These are phyloP conservation scores for Capsicum pubescens DNA, from an alignment of 257 asterid species.

Conservation along the genomic window DNA sequence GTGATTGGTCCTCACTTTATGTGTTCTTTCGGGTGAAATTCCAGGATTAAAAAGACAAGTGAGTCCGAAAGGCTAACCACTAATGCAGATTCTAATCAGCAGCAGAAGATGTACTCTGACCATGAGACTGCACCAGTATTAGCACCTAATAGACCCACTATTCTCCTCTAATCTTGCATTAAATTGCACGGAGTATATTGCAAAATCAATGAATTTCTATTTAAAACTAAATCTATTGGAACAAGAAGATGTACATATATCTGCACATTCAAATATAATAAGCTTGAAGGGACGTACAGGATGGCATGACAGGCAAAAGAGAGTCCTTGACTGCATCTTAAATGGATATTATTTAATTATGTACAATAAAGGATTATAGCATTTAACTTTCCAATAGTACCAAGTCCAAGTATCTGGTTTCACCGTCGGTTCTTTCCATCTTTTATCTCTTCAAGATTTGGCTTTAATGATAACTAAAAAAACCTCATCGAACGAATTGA, in stretches of 20 bases:
- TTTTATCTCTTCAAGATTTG: neutral
- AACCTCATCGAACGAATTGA: neutral
- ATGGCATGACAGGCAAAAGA: neutral
- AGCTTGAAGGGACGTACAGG: neutral
- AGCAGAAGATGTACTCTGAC: neutral
- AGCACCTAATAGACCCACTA: slow-evolving; percentile 13
- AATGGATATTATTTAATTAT: neutral
- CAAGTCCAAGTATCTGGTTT: neutral
- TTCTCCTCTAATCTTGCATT: slow-evolving; percentile 7
- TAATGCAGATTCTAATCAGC: slow-evolving; percentile 2
- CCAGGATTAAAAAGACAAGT: neutral
- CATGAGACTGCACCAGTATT: neutral
- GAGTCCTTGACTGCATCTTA: neutral
- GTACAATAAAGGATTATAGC: neutral
- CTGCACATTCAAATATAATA: neutral
- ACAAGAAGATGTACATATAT: neutral
- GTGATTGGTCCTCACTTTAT: neutral
- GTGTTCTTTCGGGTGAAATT: neutral
- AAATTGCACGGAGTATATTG: neutral
- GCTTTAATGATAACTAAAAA: neutral
- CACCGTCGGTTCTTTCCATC: neutral
- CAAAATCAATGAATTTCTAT: neutral
- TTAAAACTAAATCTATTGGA: neutral
- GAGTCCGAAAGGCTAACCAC: slow-evolving; percentile 13
- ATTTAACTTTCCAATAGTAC: neutral